phyloP scores from a whole-genome alignment of 106 monocot genomes.

The Iris macrosiphon region DNA sequence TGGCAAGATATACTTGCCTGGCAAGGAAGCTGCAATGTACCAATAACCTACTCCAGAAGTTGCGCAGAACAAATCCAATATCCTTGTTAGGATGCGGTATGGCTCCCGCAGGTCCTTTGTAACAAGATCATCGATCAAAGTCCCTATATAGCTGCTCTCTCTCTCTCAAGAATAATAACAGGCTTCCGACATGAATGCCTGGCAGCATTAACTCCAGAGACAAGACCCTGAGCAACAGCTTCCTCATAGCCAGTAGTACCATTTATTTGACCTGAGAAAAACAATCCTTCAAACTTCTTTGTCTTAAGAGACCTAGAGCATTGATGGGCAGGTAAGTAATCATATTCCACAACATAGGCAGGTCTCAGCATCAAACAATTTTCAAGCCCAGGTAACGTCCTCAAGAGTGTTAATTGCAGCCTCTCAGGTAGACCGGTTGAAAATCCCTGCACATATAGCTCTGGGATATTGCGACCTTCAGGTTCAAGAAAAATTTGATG shows the following conservation, averaged over 20 bases:
- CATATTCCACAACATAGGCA: constrained; percentile 88
- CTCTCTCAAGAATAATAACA: constrained; percentile 66
- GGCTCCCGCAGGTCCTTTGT: constrained; percentile 98
- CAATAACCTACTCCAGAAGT: no score
- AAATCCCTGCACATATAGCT: constrained; percentile 86
- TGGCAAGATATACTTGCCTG: no score
- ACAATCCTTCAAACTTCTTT: constrained; percentile 66
- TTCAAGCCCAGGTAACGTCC: constrained; percentile 74
- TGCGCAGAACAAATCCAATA: no score
- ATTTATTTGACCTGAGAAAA: constrained; percentile 89
- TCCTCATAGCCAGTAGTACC: constrained; percentile 93
- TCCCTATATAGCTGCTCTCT: constrained; percentile 59
- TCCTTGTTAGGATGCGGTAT: constrained; percentile 98
- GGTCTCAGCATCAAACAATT: constrained; percentile 77
- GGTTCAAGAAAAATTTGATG: constrained; percentile 94
- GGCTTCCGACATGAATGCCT: constrained; percentile 69
- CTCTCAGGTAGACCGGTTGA: constrained; percentile 83
- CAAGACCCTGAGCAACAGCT: constrained; percentile 85
- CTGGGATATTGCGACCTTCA: constrained; percentile 80
- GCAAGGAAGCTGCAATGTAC: no score
- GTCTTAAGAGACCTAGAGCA: constrained; percentile 80
- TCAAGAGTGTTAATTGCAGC: constrained; percentile 59
- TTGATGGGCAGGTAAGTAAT: constrained; percentile 66
- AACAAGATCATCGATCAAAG: constrained; percentile 96
- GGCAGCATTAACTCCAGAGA: constrained; percentile 81